Evolutionary conservation across 2,329 filamentous ascomycete genomes (phyloP).

Genomic region (Neonectria faginata): DNA sequence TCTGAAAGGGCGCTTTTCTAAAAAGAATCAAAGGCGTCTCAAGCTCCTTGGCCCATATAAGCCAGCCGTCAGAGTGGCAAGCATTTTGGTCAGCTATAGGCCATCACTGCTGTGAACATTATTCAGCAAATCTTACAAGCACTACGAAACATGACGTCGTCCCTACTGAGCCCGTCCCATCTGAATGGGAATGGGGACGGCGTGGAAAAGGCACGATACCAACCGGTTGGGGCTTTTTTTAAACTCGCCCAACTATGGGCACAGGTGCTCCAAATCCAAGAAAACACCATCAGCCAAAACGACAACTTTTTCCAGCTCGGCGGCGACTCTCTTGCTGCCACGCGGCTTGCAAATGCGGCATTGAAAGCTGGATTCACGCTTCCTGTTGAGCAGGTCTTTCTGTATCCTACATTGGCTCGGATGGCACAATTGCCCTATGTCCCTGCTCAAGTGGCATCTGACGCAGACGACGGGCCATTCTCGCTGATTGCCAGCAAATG

Average conservation of each 20-base stretch:
- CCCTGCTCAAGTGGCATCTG: background rate
- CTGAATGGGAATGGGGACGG: background rate
- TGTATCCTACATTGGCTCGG: constrained; percentile 13
- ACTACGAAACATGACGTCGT: background rate
- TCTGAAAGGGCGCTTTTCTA: too few species aligned
- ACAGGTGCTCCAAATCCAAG: constrained; percentile 5
- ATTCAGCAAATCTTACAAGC: background rate
- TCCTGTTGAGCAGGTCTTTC: constrained; percentile 20
- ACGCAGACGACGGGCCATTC: constrained; percentile 5
- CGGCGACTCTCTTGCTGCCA: constrained; percentile 22
- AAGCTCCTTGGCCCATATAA: too few species aligned
- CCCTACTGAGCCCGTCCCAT: background rate
- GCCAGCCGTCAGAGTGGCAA: too few species aligned
- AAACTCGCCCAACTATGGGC: constrained; percentile 19
- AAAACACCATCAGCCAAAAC: constrained; percentile 16
- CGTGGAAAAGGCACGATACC: background rate
- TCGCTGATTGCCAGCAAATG: constrained; percentile 16
- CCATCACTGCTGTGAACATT: too few species aligned
- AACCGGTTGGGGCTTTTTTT: constrained; percentile 6
- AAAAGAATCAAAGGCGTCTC: too few species aligned
- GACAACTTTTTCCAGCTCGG: constrained; percentile 29
- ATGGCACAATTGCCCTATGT: constrained; percentile 22
- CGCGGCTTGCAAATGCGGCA: constrained; percentile 13
- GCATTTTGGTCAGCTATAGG: too few species aligned
- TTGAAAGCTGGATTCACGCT: constrained; percentile 15